Percentiles rank a stretch among this genome's conserved stretches.
phyloP scores from a whole-genome alignment of 768 basidiomycete species.

The Tricholoma hemisulphureum region DNA sequence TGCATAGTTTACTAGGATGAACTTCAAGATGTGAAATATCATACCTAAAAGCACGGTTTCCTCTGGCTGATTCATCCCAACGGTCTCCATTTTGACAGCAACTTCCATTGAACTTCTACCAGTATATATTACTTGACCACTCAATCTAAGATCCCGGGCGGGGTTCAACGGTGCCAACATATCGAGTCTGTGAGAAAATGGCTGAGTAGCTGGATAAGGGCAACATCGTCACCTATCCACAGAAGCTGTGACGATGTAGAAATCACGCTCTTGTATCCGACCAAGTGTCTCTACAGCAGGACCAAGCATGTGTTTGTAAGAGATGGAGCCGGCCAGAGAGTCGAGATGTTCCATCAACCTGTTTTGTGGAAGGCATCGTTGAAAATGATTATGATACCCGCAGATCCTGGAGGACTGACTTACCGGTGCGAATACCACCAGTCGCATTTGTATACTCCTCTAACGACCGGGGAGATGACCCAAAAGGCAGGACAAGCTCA shows the following conservation, averaged over 20 bases:
- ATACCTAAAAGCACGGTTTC: constrained; percentile 69
- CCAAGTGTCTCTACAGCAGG: constrained; percentile 56
- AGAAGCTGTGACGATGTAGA: constrained; percentile 82
- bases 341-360: constrained; percentile 81
- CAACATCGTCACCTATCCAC: constrained; percentile 57
- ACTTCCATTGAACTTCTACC: constrained; percentile 81
- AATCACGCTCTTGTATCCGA: constrained; percentile 58
- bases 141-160: constrained; percentile 65
- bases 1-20: constrained; percentile 21
- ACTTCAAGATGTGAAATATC: not conserved
- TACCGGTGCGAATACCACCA: constrained; percentile 70
- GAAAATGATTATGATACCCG: not conserved
- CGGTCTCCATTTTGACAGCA: constrained; percentile 79
- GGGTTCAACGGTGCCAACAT: constrained; percentile 62
- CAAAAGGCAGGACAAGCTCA: constrained; percentile 63
- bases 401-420: constrained; percentile 28
- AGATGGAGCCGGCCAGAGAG: constrained; percentile 79
- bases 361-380: not conserved
- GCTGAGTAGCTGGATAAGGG: not conserved
- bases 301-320: constrained; percentile 80
- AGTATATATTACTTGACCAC: constrained; percentile 79
- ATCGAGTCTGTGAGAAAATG: constrained; percentile 48
- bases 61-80: constrained; percentile 44
- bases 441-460: constrained; percentile 71
- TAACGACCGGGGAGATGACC: constrained; percentile 52